phyloP scores from a whole-genome alignment of 441 rosid genomes.

The Pelargonium exstipulatum region DNA sequence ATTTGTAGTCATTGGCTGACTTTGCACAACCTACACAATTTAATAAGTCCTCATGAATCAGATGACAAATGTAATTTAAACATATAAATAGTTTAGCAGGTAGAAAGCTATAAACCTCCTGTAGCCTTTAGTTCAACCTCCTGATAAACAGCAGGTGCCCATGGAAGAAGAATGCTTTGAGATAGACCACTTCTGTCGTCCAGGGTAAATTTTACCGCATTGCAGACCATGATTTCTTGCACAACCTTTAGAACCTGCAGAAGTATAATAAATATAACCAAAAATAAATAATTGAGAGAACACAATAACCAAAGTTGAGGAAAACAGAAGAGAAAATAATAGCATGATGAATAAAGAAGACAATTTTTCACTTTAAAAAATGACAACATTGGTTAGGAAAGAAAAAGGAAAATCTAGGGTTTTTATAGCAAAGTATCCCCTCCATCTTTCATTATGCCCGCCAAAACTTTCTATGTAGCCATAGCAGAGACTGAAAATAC shows the following conservation, averaged over 20 bases:
- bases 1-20: constrained; percentile 71
- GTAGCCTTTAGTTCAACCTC: constrained; percentile 71
- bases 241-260: constrained; percentile 62
- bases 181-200: constrained; percentile 36
- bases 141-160: constrained; percentile 79
- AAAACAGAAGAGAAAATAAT: background rate
- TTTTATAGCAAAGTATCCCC: background rate
- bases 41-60: constrained; percentile 18
- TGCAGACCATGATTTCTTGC: constrained; percentile 81
- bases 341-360: constrained; percentile 9
- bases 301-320: background rate
- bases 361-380: background rate
- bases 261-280: constrained; percentile 20
- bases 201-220: constrained; percentile 54
- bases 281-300: background rate
- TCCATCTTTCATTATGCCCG: background rate
- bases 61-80: constrained; percentile 15
- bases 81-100: background rate
- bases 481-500: background rate
- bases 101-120: constrained; percentile 56
- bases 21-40: constrained; percentile 69
- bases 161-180: constrained; percentile 63
- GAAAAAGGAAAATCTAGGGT: background rate
- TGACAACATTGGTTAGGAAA: background rate
- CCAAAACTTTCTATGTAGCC: background rate